phyloP scores from a whole-genome alignment of 208 protist species.

The Acanthamoeba triangularis region DNA sequence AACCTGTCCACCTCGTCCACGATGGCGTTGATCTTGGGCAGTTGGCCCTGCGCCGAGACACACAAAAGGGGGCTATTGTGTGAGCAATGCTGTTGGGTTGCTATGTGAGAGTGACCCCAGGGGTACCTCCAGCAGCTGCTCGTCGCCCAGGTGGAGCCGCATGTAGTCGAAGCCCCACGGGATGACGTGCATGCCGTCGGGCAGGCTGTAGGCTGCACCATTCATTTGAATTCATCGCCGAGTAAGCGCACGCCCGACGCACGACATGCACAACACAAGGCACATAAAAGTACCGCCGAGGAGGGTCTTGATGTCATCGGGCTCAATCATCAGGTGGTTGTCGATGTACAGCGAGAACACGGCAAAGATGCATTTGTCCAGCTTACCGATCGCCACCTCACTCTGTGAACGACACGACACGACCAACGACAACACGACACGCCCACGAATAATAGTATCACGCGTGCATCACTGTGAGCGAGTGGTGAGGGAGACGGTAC shows the following conservation, averaged over 20 bases:
- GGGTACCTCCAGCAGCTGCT: neutral
- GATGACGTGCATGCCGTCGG: conserved; percentile 31
- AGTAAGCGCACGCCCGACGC: no score
- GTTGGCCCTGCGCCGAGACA: neutral
- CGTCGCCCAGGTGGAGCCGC: neutral
- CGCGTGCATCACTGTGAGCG: neutral
- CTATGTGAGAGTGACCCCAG: no score
- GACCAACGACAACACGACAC: neutral
- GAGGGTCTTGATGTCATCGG: conserved; percentile 33
- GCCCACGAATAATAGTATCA: neutral
- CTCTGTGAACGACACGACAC: neutral
- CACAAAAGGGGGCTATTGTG: neutral
- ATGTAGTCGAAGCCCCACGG: conserved; percentile 33
- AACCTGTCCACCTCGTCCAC: conserved; percentile 1
- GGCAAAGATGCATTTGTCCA: conserved; percentile 17
- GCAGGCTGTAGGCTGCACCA: neutral
- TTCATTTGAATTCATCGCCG: no score
- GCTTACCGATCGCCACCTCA: conserved; percentile 18
- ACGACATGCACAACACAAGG: no score
- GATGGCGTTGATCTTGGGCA: conserved; percentile 62
- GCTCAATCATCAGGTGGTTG: conserved; percentile 8
- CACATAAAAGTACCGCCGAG: conserved; percentile 6
- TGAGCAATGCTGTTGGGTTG: no score
- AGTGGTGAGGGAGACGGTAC: neutral
- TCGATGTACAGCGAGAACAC: conserved; percentile 31